Conservation (phyloP, 805 yeast species). For the Spathaspora sp. region DNA sequence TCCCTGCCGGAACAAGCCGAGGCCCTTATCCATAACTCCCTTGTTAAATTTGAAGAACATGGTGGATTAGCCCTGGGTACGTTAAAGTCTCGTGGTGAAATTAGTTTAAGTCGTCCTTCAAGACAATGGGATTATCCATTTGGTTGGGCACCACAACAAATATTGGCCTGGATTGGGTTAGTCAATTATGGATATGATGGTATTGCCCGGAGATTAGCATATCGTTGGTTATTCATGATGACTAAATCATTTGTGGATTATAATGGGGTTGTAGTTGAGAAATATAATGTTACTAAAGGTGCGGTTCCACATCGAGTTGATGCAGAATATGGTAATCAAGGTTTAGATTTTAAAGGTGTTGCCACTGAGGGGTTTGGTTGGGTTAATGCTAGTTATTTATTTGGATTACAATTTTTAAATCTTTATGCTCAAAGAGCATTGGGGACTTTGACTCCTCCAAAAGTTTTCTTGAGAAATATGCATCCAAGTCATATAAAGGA, state of each 20-base stretch:
- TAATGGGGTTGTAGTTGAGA: conserved; percentile 93
- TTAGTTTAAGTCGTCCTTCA: conserved; percentile 69
- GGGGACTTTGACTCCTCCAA: conserved; percentile 76
- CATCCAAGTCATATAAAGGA: conserved; percentile 34
- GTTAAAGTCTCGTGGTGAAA: conserved; percentile 63
- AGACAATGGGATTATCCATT: conserved; percentile 98
- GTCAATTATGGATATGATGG: conserved; percentile 63
- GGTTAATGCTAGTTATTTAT: conserved; percentile 85
- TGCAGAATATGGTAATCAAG: conserved; percentile 97
- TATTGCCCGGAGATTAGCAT: conserved; percentile 66
- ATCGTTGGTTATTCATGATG: conserved; percentile 88
- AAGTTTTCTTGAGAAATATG: conserved; percentile 51
- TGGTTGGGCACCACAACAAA: conserved; percentile 99
- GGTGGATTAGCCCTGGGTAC: conserved; percentile 93
- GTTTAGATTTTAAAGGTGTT: conserved; percentile 86
- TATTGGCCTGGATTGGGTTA: conserved; percentile 88
- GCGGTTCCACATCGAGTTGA: conserved; percentile 87
- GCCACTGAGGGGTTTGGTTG: conserved; percentile 97
- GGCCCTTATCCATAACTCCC: conserved; percentile 49
- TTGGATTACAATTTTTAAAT: conserved; percentile 68
- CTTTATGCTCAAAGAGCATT: conserved; percentile 69
- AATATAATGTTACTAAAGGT: conserved; percentile 82
- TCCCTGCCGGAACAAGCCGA: conserved; percentile 68
- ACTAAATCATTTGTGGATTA: conserved; percentile 87
- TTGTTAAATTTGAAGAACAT: conserved; percentile 70